Percentiles rank a stretch among this genome's conserved stretches.
These are phyloP conservation scores for Xerocomus subilludens DNA, from an alignment of 1,284 basidiomycete genomes.

Conservation along the genomic window DNA sequence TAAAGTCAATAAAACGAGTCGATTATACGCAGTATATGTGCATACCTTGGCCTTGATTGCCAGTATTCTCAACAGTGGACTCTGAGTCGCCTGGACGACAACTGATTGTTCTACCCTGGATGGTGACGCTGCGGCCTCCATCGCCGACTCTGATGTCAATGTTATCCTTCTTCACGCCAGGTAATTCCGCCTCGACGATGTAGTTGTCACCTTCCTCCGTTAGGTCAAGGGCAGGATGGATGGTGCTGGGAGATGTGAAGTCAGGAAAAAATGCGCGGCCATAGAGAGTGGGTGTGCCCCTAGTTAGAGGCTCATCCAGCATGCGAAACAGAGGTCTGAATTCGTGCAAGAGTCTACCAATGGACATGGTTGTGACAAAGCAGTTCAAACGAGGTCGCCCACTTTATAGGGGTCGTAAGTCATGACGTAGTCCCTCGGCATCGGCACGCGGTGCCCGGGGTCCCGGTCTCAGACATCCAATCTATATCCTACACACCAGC, in stretches of 20 bases:
- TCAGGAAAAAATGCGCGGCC: slow-evolving; percentile 61
- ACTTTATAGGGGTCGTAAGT: slow-evolving; percentile 33
- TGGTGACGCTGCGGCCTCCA: slow-evolving; percentile 74
- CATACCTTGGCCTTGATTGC: slow-evolving; percentile 37
- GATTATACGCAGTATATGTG: neutral
- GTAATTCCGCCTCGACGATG: slow-evolving; percentile 78
- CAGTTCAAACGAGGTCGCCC: too few relatives aligned
- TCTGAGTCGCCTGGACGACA: slow-evolving; percentile 44
- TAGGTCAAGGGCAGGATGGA: slow-evolving; percentile 71
- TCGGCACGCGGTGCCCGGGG: slow-evolving; percentile 36
- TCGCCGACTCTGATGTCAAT: slow-evolving; percentile 76
- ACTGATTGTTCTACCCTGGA: slow-evolving; percentile 68
- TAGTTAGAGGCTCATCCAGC: slow-evolving; percentile 71
- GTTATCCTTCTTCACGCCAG: slow-evolving; percentile 82
- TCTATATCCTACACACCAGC: neutral
- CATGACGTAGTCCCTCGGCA: slow-evolving; percentile 43
- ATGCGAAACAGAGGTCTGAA: slow-evolving; percentile 78
- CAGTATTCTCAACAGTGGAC: slow-evolving; percentile 30
- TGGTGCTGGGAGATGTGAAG: slow-evolving; percentile 52
- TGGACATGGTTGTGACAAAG: slow-evolving; percentile 62
- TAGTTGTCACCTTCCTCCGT: slow-evolving; percentile 73
- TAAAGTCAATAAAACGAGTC: neutral
- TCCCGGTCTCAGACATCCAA: slow-evolving; percentile 12
- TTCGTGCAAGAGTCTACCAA: slow-evolving; percentile 75
- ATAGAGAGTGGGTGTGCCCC: slow-evolving; percentile 53